phyloP scores from a whole-genome alignment of 192 early-diverging fungal genomes.

The Backusella parvicylindrica region DNA sequence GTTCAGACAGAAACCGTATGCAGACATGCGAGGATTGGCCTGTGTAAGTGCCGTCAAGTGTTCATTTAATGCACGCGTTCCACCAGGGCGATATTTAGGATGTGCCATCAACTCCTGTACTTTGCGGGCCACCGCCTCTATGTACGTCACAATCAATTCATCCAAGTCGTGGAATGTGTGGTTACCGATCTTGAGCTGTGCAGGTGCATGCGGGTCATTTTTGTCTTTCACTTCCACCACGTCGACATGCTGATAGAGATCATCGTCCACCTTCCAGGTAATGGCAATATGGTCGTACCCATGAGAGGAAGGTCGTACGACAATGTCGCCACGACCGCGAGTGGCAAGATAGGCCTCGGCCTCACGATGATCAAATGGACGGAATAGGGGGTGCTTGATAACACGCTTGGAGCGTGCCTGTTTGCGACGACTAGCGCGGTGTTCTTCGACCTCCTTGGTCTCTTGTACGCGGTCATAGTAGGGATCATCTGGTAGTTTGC shows the following conservation, averaged over 20 bases:
- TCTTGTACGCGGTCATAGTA: constrained; percentile 61
- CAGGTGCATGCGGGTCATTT: constrained; percentile 68
- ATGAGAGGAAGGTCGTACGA: constrained; percentile 89
- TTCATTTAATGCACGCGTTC: constrained; percentile 51
- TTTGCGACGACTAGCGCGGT: constrained; percentile 24
- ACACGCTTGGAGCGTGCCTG: constrained; percentile 46
- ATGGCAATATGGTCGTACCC: constrained; percentile 88
- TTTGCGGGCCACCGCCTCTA: constrained; percentile 77
- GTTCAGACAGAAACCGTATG: constrained; percentile 79
- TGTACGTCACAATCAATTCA: constrained; percentile 84
- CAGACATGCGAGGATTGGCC: constrained; percentile 63
- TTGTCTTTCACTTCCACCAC: constrained; percentile 69
- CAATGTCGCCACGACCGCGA: constrained; percentile 67
- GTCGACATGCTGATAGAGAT: constrained; percentile 85
- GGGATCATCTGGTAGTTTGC: constrained; percentile 46
- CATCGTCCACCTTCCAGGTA: constrained; percentile 90
- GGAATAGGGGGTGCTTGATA: constrained; percentile 86
- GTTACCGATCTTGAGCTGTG: constrained; percentile 64
- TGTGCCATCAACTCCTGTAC: constrained; percentile 67
- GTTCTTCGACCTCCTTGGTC: constrained; percentile 31
- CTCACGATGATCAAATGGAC: constrained; percentile 63
- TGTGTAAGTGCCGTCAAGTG: constrained; percentile 43
- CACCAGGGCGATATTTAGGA: constrained; percentile 75
- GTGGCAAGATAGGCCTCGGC: constrained; percentile 71
- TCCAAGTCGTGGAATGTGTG: constrained; percentile 83